A percentile compares a stretch with the other conserved stretches of the same genome.
Conservation (phyloP, 768 basidiomycete genomes). For the Tylopilus felleus region DNA sequence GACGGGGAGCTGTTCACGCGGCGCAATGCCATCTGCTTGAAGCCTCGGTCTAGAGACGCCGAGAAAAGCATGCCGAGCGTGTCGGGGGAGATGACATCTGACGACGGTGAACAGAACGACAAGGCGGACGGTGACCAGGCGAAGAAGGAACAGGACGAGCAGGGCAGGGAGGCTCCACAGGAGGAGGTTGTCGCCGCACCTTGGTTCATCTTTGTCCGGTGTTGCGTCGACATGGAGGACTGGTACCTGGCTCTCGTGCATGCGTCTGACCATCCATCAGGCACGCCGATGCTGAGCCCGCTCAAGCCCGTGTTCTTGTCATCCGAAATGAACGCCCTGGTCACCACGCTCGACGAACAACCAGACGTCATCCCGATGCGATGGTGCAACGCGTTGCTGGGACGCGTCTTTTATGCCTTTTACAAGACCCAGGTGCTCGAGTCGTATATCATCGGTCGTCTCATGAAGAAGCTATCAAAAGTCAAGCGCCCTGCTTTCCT, state of each 20-base stretch:
- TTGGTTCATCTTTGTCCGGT: conserved; percentile 93
- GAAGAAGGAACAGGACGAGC: conserved; percentile 39
- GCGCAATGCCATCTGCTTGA: conserved; percentile 82
- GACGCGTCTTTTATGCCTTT: conserved; percentile 88
- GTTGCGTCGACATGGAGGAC: conserved; percentile 93
- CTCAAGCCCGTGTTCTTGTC: conserved; percentile 65
- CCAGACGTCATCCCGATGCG: conserved; percentile 97
- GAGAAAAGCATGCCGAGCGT: conserved; percentile 45
- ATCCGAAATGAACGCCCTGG: conserved; percentile 77
- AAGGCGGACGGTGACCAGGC: conserved; percentile 20
- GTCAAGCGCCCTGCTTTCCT: conserved; percentile 88
- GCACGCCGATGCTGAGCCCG: conserved; percentile 58
- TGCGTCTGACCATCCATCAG: conserved; percentile 60
- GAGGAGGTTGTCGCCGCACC: conserved; percentile 59
- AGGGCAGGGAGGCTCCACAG: conserved; percentile 36
- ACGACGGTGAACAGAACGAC: conserved; percentile 25
- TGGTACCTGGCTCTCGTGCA: conserved; percentile 87
- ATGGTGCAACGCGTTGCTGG: conserved; percentile 94
- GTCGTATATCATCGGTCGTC: conserved; percentile 74
- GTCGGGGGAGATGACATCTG: conserved; percentile 49
- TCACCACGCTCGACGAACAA: conserved; percentile 84
- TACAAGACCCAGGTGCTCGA: conserved; percentile 85
- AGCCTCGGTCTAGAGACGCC: conserved; percentile 41
- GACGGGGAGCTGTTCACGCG: conserved; percentile 92
- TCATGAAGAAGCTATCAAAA: conserved; percentile 93